Conservation (phyloP, 352 stramenopile species). For the Pythium rishiriense region DNA sequence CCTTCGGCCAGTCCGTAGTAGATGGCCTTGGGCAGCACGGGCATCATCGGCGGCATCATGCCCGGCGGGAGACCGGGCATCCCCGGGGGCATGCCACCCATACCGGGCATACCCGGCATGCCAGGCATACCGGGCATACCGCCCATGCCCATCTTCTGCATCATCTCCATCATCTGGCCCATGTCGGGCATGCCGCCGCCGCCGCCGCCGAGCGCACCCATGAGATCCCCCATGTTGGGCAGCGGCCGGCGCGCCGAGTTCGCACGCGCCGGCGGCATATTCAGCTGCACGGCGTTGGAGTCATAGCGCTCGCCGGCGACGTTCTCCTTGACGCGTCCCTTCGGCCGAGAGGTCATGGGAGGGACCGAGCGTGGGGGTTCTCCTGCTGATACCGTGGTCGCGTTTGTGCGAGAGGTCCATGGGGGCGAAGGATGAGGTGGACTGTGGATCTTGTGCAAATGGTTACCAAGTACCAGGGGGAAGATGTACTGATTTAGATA, state of each 20-base stretch:
- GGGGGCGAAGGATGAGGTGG: background rate
- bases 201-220: slow-evolving; percentile 48
- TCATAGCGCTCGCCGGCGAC: slow-evolving; percentile 83
- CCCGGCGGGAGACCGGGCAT: slow-evolving; percentile 43
- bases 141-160: slow-evolving; percentile 10
- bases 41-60: slow-evolving; percentile 54
- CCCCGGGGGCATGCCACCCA: slow-evolving; percentile 39
- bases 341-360: slow-evolving; percentile 33
- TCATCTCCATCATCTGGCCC: no score
- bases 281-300: slow-evolving; percentile 61
- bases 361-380: background rate
- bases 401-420: slow-evolving; percentile 2
- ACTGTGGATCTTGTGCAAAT: background rate
- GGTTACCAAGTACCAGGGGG: background rate
- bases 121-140: slow-evolving; percentile 43
- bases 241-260: slow-evolving; percentile 37
- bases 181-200: slow-evolving; percentile 33
- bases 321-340: slow-evolving; percentile 72
- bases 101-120: slow-evolving; percentile 43
- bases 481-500: background rate
- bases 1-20: slow-evolving; percentile 69
- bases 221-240: slow-evolving; percentile 54
- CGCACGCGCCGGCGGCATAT: slow-evolving; percentile 18
- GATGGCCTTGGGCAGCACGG: slow-evolving; percentile 60
- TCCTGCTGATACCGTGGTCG: background rate